phyloP scores from a whole-genome alignment of 2,329 filamentous ascomycete species.

The Epichloe glyceriae region DNA sequence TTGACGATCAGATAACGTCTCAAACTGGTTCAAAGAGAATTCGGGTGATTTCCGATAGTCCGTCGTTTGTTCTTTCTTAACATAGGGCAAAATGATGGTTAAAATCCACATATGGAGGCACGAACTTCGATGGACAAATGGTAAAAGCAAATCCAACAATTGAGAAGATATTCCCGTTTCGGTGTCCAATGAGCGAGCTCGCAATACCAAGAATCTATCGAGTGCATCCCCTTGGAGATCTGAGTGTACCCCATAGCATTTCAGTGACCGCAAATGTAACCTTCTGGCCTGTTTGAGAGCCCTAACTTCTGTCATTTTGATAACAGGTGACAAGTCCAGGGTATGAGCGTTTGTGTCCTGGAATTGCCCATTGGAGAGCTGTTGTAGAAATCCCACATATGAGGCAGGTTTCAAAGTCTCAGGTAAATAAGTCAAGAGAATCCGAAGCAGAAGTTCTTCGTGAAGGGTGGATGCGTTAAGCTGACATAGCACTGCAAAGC shows the following conservation, averaged over 20 bases:
- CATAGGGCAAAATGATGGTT: constrained; percentile 53
- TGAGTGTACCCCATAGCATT: constrained; percentile 31
- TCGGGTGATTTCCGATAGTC: constrained; percentile 38
- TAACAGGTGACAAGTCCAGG: constrained; percentile 43
- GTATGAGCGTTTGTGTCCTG: constrained; percentile 26
- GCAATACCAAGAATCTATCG: constrained; percentile 52
- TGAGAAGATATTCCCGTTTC: constrained; percentile 61
- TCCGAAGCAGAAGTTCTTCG: constrained; percentile 53
- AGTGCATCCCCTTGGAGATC: constrained; percentile 41
- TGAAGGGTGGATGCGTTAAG: constrained; percentile 44
- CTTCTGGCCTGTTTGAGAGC: constrained; percentile 51
- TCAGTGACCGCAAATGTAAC: constrained; percentile 48
- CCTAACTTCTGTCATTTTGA: constrained; percentile 46
- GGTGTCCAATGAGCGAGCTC: constrained; percentile 55
- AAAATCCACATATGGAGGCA: constrained; percentile 56
- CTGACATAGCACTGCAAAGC: constrained; percentile 46
- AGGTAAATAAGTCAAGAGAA: constrained; percentile 66
- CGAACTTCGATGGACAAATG: constrained; percentile 51
- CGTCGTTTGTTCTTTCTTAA: constrained; percentile 58
- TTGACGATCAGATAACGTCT: constrained; percentile 41
- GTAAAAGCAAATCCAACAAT: constrained; percentile 51
- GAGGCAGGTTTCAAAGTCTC: constrained; percentile 51
- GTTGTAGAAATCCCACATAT: constrained; percentile 49
- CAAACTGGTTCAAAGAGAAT: constrained; percentile 50
- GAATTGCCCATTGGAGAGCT: constrained; percentile 38